phyloP scores from a whole-genome alignment of 495 filamentous ascomycete species.

The Haplographium delicatum region DNA sequence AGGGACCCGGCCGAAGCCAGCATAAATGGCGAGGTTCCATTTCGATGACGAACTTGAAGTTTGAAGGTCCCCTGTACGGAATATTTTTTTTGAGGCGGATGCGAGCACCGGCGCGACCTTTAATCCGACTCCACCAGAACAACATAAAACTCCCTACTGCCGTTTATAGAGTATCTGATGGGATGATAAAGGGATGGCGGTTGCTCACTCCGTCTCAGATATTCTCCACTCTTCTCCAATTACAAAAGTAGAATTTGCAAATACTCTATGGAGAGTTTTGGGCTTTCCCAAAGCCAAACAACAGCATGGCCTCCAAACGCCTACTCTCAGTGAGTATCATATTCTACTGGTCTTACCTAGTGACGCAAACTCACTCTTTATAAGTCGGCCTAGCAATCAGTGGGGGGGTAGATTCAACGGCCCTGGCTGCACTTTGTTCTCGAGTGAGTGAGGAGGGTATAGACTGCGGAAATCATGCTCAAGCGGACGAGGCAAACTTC shows the following conservation, averaged over 20 bases:
- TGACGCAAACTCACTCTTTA: background rate
- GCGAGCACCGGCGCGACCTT: background rate
- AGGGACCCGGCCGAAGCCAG: slow-evolving; percentile 18
- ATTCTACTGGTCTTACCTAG: too few species aligned
- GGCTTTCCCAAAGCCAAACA: background rate
- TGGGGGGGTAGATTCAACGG: slow-evolving; percentile 96
- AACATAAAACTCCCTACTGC: too few species aligned
- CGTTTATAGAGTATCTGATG: background rate
- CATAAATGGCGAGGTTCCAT: slow-evolving; percentile 4
- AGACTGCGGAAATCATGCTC: background rate
- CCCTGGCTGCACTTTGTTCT: slow-evolving; percentile 69
- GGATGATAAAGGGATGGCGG: slow-evolving; percentile 1
- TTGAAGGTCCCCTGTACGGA: slow-evolving; percentile 11
- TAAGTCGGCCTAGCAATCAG: slow-evolving; percentile 73
- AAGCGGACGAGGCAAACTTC: background rate
- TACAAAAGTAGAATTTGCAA: slow-evolving; percentile 9
- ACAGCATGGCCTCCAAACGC: background rate
- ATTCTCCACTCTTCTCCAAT: slow-evolving; percentile 6
- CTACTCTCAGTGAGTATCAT: slow-evolving; percentile 3
- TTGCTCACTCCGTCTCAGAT: background rate
- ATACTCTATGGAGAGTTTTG: slow-evolving; percentile 9
- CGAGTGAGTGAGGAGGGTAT: too few species aligned
- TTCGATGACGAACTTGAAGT: slow-evolving; percentile 5
- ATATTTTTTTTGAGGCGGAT: slow-evolving; percentile 1
- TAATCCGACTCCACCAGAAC: too few species aligned